Evolutionary conservation across 1,139 yeast genomes (phyloP), one percentile per base, ranked within the genome.

Genomic region (Yamadazyma siamensis): DNA sequence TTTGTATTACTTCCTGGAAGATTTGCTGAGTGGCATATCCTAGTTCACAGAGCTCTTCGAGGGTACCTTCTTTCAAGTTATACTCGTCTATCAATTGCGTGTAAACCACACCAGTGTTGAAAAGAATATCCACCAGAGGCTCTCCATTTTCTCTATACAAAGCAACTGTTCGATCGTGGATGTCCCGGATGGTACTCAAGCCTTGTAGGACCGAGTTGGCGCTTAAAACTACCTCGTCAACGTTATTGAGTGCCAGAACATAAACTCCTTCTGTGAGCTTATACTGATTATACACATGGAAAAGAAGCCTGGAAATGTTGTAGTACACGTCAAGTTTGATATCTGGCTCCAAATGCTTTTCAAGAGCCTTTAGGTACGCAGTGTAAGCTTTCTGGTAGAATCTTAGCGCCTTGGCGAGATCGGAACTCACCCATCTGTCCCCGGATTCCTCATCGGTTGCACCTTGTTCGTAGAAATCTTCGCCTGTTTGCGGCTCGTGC

Each of bases 341-440:
- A 7, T 21, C 13, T 13, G 29, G 12, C 15, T 31, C 27, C 2
- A 24, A 21, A 4, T 36, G 35, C 13, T 31, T 39, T 3, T 22
- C 9, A 11, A 36, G 21, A 2, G 74, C 62, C 19, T 41, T 39
- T 10, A 44, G 34, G 38, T 75, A 75, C 24, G 48, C 39, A 4
- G 38, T 34, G 37, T 62, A 71, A 0, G 80, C 76, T 32, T 61
- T 58, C 41, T 74, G 75, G 47, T 72, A 75, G 44, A 75, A 75
- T 24, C 81, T 48, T 21, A 75, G 50, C 1, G 74, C 67, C 41
- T 75, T 75, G 4, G 77, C 52, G 19, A 75, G 47, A 42, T 75
- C 80, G 0, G 79, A 71, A 1, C 75, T 66, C 13, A 70, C 50
- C 80, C 80, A 75, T 33, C 80, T 51, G 41, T 75, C 81, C 1